Conservation (phyloP, 116 monocot species). For the Trichopus zeylanicus region DNA sequence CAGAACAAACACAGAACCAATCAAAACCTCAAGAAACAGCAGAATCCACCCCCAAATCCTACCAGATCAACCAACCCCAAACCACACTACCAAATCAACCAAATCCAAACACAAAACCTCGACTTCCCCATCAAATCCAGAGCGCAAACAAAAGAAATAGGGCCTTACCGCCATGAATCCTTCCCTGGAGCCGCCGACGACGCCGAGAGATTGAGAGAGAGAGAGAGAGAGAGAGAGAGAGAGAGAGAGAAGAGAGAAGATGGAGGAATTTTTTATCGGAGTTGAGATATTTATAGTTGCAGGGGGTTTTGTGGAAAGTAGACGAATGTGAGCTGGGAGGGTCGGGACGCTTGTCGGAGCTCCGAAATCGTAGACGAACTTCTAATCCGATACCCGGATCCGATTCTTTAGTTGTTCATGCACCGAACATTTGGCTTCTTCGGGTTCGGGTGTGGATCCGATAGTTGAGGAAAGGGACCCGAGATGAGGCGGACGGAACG, state of each 20-base stretch:
- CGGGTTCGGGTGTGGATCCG: too few species aligned
- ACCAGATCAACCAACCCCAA: neutral
- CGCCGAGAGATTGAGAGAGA: neutral
- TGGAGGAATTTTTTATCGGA: neutral
- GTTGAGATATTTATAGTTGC: neutral
- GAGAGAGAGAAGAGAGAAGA: neutral
- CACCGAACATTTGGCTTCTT: too few species aligned
- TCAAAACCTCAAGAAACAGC: neutral
- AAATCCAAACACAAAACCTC: neutral
- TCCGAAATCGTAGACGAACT: too few species aligned
- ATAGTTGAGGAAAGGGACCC: neutral
- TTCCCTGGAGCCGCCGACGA: neutral
- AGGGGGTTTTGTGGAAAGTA: neutral
- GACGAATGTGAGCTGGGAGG: neutral
- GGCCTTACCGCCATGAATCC: slow-evolving; percentile 3
- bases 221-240: neutral
- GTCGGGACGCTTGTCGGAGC: neutral
- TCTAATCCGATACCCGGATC: too few species aligned
- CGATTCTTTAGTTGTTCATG: too few species aligned
- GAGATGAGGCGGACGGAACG: neutral
- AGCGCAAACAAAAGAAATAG: neutral
- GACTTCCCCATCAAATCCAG: neutral
- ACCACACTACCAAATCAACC: neutral
- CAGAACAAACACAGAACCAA: neutral
- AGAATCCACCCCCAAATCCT: neutral